Evolutionary conservation across 2,329 filamentous ascomycete species (phyloP).

Genomic region (Xylaria sp.): DNA sequence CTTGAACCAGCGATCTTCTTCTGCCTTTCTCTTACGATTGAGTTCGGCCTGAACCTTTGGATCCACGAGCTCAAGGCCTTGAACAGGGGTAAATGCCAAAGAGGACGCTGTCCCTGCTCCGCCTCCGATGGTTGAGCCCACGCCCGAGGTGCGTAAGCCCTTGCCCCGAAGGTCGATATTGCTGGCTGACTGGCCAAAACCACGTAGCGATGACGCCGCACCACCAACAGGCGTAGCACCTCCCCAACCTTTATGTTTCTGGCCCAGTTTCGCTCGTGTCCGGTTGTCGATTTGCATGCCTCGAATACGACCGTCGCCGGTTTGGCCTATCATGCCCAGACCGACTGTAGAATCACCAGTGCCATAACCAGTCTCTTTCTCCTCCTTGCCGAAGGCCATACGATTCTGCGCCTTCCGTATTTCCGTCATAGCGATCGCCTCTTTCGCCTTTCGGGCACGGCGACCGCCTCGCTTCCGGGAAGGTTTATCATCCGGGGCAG

Average conservation of each 20-base stretch:
- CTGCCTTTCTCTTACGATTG: constrained; percentile 89
- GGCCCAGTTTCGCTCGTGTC: constrained; percentile 90
- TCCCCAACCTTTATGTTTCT: constrained; percentile 97
- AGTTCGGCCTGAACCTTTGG: constrained; percentile 90
- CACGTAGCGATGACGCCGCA: constrained; percentile 82
- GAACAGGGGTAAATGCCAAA: constrained; percentile 92
- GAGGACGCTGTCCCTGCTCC: constrained; percentile 82
- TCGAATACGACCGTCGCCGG: constrained; percentile 88
- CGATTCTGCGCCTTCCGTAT: constrained; percentile 95
- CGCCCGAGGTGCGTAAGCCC: constrained; percentile 83
- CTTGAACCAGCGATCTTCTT: constrained; percentile 97
- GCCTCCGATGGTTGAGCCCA: constrained; percentile 75
- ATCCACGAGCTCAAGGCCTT: constrained; percentile 94
- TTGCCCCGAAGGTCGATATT: constrained; percentile 79
- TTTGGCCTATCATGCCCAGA: constrained; percentile 93
- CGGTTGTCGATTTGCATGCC: constrained; percentile 90
- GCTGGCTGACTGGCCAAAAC: constrained; percentile 74
- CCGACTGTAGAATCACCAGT: constrained; percentile 86
- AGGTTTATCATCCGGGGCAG: constrained; percentile 94
- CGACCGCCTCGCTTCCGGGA: constrained; percentile 91
- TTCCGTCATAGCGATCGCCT: constrained; percentile 96
- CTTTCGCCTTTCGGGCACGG: constrained; percentile 92
- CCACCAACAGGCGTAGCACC: constrained; percentile 72
- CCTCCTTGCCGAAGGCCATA: constrained; percentile 95
- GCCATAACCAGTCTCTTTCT: constrained; percentile 92